phyloP scores from a whole-genome alignment of 83 land plant species.

The Picea engelmannii region DNA sequence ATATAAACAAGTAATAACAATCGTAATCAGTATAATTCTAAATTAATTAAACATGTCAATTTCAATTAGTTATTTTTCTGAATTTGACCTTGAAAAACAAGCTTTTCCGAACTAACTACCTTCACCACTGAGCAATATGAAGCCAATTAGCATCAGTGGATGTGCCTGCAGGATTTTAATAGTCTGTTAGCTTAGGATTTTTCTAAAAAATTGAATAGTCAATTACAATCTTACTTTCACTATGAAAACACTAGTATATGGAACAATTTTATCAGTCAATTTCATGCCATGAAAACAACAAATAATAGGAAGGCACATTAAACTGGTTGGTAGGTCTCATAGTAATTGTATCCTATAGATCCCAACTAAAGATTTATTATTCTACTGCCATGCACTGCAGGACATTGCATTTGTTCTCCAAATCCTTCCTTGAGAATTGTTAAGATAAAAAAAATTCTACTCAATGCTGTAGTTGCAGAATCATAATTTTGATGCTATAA shows the following conservation, averaged over 20 bases:
- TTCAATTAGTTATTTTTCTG: background rate
- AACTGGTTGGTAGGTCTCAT: background rate
- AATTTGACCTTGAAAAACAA: background rate
- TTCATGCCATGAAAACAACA: background rate
- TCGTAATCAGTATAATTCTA: background rate
- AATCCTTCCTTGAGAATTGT: background rate
- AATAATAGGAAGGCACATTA: background rate
- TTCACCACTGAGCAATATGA: conserved; percentile 75
- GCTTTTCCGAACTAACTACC: conserved; percentile 29
- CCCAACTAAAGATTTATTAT: background rate
- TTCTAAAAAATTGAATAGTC: background rate
- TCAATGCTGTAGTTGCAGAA: background rate
- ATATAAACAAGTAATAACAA: background rate
- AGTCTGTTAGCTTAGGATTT: background rate
- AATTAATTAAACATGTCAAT: background rate
- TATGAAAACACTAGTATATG: background rate
- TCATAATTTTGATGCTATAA: background rate
- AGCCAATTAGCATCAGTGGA: conserved; percentile 80
- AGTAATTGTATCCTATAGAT: background rate
- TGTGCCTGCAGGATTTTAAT: conserved; percentile 33
- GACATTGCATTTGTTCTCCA: background rate
- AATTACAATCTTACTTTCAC: background rate
- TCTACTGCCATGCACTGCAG: background rate
- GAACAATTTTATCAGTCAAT: background rate
- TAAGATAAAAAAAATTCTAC: background rate